phyloP scores from a whole-genome alignment of 2,329 filamentous ascomycete genomes.

The Zymoseptoria tritici region DNA sequence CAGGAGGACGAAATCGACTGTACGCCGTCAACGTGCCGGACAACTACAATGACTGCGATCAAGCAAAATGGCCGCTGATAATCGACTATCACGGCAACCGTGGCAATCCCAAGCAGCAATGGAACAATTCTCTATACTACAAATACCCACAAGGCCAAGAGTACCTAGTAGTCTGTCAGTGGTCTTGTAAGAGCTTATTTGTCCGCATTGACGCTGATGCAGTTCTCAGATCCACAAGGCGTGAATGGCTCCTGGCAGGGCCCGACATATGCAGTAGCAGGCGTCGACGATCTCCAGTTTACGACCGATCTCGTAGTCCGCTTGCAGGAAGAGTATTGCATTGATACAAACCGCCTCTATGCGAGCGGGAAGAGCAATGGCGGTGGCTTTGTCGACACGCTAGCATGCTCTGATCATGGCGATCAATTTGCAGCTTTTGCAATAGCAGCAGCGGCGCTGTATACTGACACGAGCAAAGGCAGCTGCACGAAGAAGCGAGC shows the following conservation, averaged over 20 bases:
- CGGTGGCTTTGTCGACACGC: constrained; percentile 40
- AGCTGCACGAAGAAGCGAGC: constrained; percentile 29
- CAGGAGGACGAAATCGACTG: constrained; percentile 14
- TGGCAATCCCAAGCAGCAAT: constrained; percentile 25
- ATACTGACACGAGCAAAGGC: constrained; percentile 26
- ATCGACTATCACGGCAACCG: constrained; percentile 41
- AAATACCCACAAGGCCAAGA: constrained; percentile 38
- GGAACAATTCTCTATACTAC: constrained; percentile 40
- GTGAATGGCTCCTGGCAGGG: constrained; percentile 35
- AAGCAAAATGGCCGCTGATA: constrained; percentile 30
- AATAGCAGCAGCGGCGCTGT: constrained; percentile 42
- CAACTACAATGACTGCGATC: constrained; percentile 16
- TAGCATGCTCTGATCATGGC: constrained; percentile 40
- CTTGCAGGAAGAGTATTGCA: constrained; percentile 37
- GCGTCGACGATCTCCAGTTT: constrained; percentile 38
- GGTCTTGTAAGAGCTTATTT: background rate
- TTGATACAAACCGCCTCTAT: constrained; percentile 40
- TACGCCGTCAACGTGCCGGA: constrained; percentile 21
- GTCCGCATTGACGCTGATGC: background rate
- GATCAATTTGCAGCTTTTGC: constrained; percentile 45
- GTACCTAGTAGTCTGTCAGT: constrained; percentile 36
- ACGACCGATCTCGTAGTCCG: constrained; percentile 37
- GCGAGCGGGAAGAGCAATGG: constrained; percentile 49
- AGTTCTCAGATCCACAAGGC: constrained; percentile 34
- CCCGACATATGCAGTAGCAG: constrained; percentile 32